These are phyloP conservation scores for Nannizzia gypsea DNA, from an alignment of 2,329 filamentous ascomycete species.

Conservation along the genomic window DNA sequence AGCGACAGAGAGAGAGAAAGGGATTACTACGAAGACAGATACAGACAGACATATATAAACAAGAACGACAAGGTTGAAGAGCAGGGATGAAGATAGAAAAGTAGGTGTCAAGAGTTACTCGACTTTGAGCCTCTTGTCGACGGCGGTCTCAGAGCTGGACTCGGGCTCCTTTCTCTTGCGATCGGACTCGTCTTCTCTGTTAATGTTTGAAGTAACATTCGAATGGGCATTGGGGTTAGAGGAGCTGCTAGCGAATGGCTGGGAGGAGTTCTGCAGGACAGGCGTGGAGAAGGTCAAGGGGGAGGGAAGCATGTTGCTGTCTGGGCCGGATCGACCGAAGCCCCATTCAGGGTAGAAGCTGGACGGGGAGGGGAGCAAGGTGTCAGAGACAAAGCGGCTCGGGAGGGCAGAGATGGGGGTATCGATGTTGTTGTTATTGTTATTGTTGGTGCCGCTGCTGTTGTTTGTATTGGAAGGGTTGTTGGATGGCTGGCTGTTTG, in stretches of 20 bases:
- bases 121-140: conserved; percentile 18
- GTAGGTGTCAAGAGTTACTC: conserved; percentile 3
- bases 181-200: neutral
- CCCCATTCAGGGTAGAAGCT: conserved; percentile 91
- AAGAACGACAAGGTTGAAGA: neutral
- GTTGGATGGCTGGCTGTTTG: conserved; percentile 32
- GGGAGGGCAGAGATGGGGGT: conserved; percentile 91
- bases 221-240: neutral
- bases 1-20: neutral
- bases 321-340: conserved; percentile 49
- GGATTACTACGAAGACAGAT: neutral
- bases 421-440: conserved; percentile 38
- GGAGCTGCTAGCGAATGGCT: neutral
- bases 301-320: conserved; percentile 80
- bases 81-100: neutral
- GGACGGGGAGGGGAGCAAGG: conserved; percentile 79
- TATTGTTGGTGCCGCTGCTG: conserved; percentile 11
- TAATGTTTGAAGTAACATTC: neutral
- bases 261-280: conserved; percentile 22
- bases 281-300: conserved; percentile 90
- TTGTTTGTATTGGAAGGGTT: too few relatives aligned
- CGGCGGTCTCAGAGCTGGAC: neutral
- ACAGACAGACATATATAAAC: neutral
- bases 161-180: neutral
- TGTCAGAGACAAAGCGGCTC: conserved; percentile 77